Evolutionary conservation across 1,284 basidiomycete genomes (phyloP).

Genomic region (Sanghuangporus baumii): DNA sequence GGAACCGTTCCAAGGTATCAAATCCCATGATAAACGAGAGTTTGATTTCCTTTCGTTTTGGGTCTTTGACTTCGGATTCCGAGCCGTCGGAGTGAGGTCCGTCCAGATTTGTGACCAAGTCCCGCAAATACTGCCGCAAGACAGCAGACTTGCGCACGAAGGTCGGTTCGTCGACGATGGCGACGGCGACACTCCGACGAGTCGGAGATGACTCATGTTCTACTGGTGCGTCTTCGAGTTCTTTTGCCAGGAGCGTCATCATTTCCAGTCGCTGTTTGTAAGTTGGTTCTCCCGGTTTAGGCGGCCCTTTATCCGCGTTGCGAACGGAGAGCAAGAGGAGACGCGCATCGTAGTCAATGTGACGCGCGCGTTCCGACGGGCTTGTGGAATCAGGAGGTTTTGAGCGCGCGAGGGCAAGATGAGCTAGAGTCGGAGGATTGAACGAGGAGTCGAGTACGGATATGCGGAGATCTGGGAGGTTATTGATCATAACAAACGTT

Average conservation of each 20-base stretch:
- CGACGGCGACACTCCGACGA: conserved; percentile 65
- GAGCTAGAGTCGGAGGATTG: conserved; percentile 89
- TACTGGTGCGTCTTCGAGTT: conserved; percentile 30
- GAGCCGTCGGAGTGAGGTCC: conserved; percentile 9
- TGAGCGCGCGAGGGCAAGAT: conserved; percentile 63
- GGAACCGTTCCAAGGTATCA: conserved; percentile 86
- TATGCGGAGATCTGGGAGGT: conserved; percentile 33
- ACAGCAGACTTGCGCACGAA: conserved; percentile 81
- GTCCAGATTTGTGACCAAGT: conserved; percentile 4
- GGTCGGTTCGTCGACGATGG: conserved; percentile 80
- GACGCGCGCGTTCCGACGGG: background rate
- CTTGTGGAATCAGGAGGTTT: background rate
- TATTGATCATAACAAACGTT: background rate
- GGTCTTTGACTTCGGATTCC: background rate
- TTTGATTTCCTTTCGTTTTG: conserved; percentile 24
- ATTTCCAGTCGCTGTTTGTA: conserved; percentile 74
- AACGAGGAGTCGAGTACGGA: conserved; percentile 88
- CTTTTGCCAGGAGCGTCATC: conserved; percentile 65
- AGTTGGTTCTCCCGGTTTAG: conserved; percentile 69
- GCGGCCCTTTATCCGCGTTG: conserved; percentile 79
- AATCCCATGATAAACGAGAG: conserved; percentile 76
- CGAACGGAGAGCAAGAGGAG: conserved; percentile 82
- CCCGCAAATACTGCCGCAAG: conserved; percentile 47
- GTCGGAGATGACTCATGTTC: conserved; percentile 15
- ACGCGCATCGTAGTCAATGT: conserved; percentile 60